A percentile compares a stretch with the other conserved stretches of the same genome.
Conservation (phyloP, 2,329 filamentous ascomycete genomes). For the Fusarium sambucinum region DNA sequence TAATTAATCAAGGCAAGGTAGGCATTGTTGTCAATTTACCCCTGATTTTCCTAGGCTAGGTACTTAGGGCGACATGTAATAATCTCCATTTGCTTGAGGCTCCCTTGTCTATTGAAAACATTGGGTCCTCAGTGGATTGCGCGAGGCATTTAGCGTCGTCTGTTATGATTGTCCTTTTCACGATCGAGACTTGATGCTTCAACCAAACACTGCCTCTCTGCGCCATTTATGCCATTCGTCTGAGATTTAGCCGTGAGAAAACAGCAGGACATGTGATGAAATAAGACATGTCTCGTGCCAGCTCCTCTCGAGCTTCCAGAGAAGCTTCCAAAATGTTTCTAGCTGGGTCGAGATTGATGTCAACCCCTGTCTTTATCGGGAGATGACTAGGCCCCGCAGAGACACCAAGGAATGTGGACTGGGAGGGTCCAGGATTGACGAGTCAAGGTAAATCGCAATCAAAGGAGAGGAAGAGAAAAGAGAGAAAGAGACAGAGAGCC, state of each 20-base stretch:
- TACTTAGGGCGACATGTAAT: constrained; percentile 10
- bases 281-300: background rate
- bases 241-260: background rate
- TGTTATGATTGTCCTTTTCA: background rate
- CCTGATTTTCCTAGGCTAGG: constrained; percentile 27
- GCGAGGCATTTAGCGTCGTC: constrained; percentile 30
- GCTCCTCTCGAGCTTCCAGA: background rate
- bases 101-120: constrained; percentile 41
- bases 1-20: constrained; percentile 7
- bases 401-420: constrained; percentile 12
- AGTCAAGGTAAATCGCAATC: constrained; percentile 31
- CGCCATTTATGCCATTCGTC: constrained; percentile 15
- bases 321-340: constrained; percentile 16
- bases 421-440: constrained; percentile 26
- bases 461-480: constrained; percentile 15
- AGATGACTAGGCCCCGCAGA: constrained; percentile 28
- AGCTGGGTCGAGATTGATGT: constrained; percentile 6
- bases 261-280: background rate
- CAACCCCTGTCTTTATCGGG: constrained; percentile 10
- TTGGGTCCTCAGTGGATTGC: constrained; percentile 33
- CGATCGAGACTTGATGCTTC: background rate
- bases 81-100: constrained; percentile 12
- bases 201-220: background rate
- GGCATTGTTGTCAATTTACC: constrained; percentile 31
- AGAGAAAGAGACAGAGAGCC: background rate